phyloP scores from a whole-genome alignment of 805 yeast species.

The Candida germanica region DNA sequence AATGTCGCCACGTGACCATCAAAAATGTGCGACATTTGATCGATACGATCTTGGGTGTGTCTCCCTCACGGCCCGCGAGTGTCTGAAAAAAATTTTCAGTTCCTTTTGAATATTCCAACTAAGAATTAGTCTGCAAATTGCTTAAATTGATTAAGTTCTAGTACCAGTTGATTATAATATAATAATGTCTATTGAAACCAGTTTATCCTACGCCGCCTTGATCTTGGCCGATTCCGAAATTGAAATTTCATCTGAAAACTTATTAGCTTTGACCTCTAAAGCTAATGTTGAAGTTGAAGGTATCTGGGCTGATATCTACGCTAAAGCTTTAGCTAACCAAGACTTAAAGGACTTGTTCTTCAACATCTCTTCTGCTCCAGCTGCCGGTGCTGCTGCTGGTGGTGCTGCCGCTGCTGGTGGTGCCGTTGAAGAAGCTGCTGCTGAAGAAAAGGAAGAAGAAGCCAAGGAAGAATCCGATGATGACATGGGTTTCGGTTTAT shows the following conservation, averaged over 20 bases:
- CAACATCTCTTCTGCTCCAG: conserved; percentile 46
- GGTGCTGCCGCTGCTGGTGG: conserved; percentile 34
- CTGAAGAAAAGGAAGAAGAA: conserved; percentile 31
- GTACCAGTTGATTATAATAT: no score
- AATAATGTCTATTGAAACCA: conserved; percentile 45
- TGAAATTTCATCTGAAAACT: conserved; percentile 46
- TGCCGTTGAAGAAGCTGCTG: conserved; percentile 35
- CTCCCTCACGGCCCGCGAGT: no score
- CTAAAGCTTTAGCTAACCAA: conserved; percentile 47
- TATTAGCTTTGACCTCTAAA: conserved; percentile 35
- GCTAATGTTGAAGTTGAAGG: conserved; percentile 46
- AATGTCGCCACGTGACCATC: neutral
- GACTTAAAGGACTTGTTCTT: conserved; percentile 48
- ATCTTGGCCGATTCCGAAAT: conserved; percentile 48
- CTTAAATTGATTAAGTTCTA: conserved; percentile 50
- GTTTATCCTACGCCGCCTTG: conserved; percentile 50
- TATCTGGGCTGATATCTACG: conserved; percentile 47
- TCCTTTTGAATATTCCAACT: no score
- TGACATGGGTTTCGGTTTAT: conserved; percentile 46
- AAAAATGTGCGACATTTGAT: neutral
- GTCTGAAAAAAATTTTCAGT: no score
- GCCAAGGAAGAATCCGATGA: conserved; percentile 34
- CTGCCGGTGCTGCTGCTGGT: conserved; percentile 38
- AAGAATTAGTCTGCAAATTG: conserved; percentile 48
- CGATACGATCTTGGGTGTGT: no score